These are phyloP conservation scores for Cyanidiococcus yangmingshanensis DNA, from an alignment of 23 red algal genomes.

Conservation along the genomic window DNA sequence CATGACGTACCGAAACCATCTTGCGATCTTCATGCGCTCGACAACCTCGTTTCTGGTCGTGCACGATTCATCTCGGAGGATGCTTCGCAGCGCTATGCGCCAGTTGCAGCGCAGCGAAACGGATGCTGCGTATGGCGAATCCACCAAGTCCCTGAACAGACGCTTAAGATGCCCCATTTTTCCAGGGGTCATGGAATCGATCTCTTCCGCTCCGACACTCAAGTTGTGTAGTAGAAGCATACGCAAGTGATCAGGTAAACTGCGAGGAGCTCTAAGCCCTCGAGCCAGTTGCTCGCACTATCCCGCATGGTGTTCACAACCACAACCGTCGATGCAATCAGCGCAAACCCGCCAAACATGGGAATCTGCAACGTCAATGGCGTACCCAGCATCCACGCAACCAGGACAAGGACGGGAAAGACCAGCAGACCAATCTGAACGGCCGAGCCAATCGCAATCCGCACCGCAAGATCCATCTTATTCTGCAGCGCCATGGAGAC, in stretches of 20 bases:
- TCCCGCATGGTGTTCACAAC: constrained; percentile 75
- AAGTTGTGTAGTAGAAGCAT: constrained; percentile 58
- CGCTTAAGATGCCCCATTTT: too few species aligned
- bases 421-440: constrained; percentile 96
- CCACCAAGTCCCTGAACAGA: too few species aligned
- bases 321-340: constrained; percentile 29
- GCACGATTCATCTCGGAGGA: too few species aligned
- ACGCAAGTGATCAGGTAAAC: constrained; percentile 59
- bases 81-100: too few species aligned
- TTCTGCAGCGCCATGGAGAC: constrained; percentile 70
- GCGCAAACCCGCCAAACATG: not conserved
- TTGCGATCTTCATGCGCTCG: too few species aligned
- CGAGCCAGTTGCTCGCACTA: constrained; percentile 75
- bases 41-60: too few species aligned
- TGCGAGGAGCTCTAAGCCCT: constrained; percentile 66
- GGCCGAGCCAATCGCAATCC: constrained; percentile 75
- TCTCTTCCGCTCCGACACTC: constrained; percentile 15
- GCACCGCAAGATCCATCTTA: constrained; percentile 85
- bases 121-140: too few species aligned
- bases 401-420: constrained; percentile 67
- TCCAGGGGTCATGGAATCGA: too few species aligned
- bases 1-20: too few species aligned
- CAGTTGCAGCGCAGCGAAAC: too few species aligned
- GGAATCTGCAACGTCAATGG: not conserved
- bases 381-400: constrained; percentile 63